A percentile compares a stretch with the other conserved stretches of the same genome.
Conservation (phyloP, 441 rosid species). For the Gossypium gossypioides region DNA sequence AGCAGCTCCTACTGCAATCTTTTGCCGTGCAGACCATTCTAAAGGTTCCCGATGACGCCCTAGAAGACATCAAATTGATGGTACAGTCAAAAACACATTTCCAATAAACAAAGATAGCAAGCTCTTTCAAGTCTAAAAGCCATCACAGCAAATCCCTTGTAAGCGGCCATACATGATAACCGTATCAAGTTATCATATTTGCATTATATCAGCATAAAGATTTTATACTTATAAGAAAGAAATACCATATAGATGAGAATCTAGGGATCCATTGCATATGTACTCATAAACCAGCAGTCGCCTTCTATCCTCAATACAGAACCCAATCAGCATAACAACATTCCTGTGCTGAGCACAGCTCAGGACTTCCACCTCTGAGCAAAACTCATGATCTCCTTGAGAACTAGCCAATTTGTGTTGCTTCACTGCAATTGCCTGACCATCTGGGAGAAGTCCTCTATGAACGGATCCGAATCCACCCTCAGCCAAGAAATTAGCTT, state of each 20-base stretch:
- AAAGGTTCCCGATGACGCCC: conserved; percentile 54
- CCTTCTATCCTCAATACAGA: conserved; percentile 87
- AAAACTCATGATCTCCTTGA: conserved; percentile 96
- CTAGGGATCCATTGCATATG: conserved; percentile 93
- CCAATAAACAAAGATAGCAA: not conserved
- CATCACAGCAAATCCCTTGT: not conserved
- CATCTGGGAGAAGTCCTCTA: conserved; percentile 82
- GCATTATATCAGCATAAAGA: not conserved
- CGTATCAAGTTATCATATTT: not conserved
- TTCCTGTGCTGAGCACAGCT: conserved; percentile 99
- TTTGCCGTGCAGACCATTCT: conserved; percentile 88
- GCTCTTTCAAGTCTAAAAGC: not conserved
- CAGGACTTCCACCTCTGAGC: conserved; percentile 97
- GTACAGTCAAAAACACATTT: not conserved
- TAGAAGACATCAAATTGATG: conserved; percentile 19
- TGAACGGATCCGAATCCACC: conserved; percentile 99
- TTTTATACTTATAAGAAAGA: not conserved
- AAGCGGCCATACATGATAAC: not conserved
- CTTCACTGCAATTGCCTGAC: conserved; percentile 92
- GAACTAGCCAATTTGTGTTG: conserved; percentile 94
- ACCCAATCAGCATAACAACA: conserved; percentile 93
- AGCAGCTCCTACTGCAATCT: conserved; percentile 96
- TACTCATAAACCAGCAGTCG: conserved; percentile 90
- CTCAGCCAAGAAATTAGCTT: conserved; percentile 92
- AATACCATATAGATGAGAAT: conserved; percentile 88